phyloP scores from a whole-genome alignment of 2,329 filamentous ascomycete genomes.

The Aspergillus eucalypticola region DNA sequence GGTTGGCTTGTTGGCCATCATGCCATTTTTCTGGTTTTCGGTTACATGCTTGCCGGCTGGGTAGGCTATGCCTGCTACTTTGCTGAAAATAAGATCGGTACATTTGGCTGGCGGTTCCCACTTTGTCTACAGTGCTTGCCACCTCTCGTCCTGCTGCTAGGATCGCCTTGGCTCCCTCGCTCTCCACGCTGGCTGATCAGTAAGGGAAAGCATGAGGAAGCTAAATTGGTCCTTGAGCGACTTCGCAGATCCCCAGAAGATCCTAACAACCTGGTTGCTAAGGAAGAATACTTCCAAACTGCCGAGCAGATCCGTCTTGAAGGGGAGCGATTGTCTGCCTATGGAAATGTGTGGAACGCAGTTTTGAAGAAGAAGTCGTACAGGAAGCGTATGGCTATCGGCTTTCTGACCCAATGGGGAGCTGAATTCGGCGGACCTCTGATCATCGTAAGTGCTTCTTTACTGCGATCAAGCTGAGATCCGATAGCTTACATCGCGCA shows the following conservation, averaged over 20 bases:
- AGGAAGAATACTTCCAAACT: constrained; percentile 51
- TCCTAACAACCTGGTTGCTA: constrained; percentile 44
- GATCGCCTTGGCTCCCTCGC: constrained; percentile 46
- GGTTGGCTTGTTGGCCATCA: constrained; percentile 51
- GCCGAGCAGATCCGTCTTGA: constrained; percentile 50
- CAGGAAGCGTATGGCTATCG: constrained; percentile 54
- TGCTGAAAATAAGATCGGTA: constrained; percentile 34
- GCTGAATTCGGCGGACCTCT: constrained; percentile 56
- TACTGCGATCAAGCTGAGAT: background rate
- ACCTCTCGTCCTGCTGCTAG: constrained; percentile 43
- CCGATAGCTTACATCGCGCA: constrained; percentile 19
- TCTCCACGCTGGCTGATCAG: constrained; percentile 55
- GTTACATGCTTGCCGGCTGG: constrained; percentile 50
- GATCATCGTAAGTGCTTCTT: constrained; percentile 48
- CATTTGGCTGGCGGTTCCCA: constrained; percentile 51
- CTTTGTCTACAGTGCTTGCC: constrained; percentile 45
- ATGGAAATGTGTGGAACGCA: constrained; percentile 48
- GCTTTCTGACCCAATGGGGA: constrained; percentile 56
- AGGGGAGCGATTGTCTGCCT: constrained; percentile 41
- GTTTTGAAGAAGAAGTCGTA: constrained; percentile 52
- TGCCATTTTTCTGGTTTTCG: constrained; percentile 51
- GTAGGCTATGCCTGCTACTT: constrained; percentile 50
- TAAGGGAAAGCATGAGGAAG: constrained; percentile 49
- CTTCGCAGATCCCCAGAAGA: constrained; percentile 44
- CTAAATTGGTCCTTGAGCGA: constrained; percentile 44